Percentiles rank a stretch among this genome's conserved stretches.
These are phyloP conservation scores for Prunella vulgaris DNA, from an alignment of 257 asterid species.

Conservation along the genomic window DNA sequence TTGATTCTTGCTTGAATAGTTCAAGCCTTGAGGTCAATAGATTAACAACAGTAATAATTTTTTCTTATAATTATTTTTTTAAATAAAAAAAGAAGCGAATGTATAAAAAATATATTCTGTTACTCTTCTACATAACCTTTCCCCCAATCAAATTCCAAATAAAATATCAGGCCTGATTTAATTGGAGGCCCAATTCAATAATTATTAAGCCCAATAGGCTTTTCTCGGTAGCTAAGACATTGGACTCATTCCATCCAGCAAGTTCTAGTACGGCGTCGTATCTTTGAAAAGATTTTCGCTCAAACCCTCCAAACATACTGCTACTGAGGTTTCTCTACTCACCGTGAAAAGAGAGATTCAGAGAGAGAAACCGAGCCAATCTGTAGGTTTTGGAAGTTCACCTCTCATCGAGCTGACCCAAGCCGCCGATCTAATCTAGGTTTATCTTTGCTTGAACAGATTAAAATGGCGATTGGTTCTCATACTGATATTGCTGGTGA, in stretches of 20 bases:
- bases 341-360: background rate
- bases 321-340: background rate
- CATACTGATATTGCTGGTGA: constrained; percentile 67
- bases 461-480: constrained; percentile 37
- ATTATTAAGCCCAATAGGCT: background rate
- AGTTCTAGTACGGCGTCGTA: background rate
- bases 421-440: constrained; percentile 11
- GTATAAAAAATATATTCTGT: too few species aligned
- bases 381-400: background rate
- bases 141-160: background rate
- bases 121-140: too few species aligned
- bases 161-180: background rate
- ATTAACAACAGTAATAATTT: too few species aligned
- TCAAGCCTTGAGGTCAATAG: too few species aligned
- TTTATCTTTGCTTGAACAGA: background rate
- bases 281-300: background rate
- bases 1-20: too few species aligned
- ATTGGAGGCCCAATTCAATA: background rate
- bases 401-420: background rate
- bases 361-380: background rate
- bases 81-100: too few species aligned
- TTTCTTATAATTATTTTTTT: too few species aligned
- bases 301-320: constrained; percentile 10
- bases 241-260: background rate
- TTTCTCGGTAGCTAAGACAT: background rate